These are phyloP conservation scores for Thielaviopsis populi DNA, from an alignment of 2,329 filamentous ascomycete species.

Conservation along the genomic window DNA sequence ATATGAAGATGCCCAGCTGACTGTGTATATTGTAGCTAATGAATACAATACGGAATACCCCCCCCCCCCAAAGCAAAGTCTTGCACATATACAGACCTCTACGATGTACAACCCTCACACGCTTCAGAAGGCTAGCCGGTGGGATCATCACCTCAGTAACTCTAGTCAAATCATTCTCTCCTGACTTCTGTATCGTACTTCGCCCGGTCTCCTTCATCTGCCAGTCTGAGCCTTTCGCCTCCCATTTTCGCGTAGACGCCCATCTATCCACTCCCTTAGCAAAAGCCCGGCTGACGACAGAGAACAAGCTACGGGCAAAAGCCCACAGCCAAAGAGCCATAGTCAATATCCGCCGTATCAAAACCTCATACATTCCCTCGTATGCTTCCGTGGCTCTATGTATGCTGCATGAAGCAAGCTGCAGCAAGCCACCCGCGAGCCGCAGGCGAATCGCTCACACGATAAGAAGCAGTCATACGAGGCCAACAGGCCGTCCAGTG, in stretches of 20 bases:
- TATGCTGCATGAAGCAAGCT: not conserved
- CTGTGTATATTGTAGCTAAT: too few relatives aligned
- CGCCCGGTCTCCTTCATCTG: not conserved
- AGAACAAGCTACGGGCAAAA: not conserved
- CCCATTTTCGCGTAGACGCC: not conserved
- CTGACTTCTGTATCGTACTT: not conserved
- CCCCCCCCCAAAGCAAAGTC: too few relatives aligned
- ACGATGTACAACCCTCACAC: not conserved
- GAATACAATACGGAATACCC: too few relatives aligned
- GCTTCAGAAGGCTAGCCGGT: not conserved
- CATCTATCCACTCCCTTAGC: not conserved
- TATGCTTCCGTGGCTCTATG: not conserved
- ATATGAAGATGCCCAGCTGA: too few relatives aligned
- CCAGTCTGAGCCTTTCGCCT: not conserved
- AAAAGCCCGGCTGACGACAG: constrained; percentile 2
- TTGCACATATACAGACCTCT: too few relatives aligned
- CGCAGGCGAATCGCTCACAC: not conserved
- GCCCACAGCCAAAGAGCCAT: not conserved
- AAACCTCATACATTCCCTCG: not conserved
- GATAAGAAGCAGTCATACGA: not conserved
- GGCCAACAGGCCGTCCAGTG: not conserved
- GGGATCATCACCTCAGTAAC: not conserved
- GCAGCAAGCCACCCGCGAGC: not conserved
- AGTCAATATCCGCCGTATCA: not conserved
- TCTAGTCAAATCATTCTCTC: not conserved